Evolutionary conservation across 2,329 filamentous ascomycete genomes (phyloP), one percentile per base, ranked within the genome.

Genomic region (Myriangium duriaei): DNA sequence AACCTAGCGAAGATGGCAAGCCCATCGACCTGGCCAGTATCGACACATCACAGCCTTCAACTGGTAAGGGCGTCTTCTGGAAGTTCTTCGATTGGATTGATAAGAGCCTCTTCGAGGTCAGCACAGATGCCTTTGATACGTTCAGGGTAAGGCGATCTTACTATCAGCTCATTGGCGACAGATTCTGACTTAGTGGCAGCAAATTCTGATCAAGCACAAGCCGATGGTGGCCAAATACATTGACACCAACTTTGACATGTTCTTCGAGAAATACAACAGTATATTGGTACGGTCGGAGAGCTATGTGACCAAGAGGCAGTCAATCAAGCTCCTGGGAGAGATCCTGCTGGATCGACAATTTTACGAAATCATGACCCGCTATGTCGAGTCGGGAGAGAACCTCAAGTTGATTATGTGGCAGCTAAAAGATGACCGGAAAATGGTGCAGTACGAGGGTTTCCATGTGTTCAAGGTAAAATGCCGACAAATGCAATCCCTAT

Each of bases 381-480:
- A 96, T 56, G 91, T 98, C 42, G 87, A 94, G 58, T 79, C 81
- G 34, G 87, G 87, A 43, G 88, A 96, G 56, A 87, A 98, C 55
- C 72, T 98, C 50, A 98, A 98, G 65, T 81, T 96, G 47, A 91
- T 87, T 65, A 98, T 98, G 91, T 96, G 93, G 59, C 69, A 98
- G 42, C 67, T 98, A 44, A 79, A 86, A 49, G 91, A 96, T 58
- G 88, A 96, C 59, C 76, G 88, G 49, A 91, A 93, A 61, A 98
- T 98, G 87, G 91, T 98, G 45, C 91, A 96, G 61, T 98, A 98
- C 58, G 91, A 98, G 59, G 91, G 87, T 5, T 98, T 98, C 59
- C 91, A 98, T 57, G 88, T 98, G 30, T 98, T 98, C 72, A 98
- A 98, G 68, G 73, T 76, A 44, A 12, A 16, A 17, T 4, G 19